Evolutionary conservation across 2,329 filamentous ascomycete genomes (phyloP), one percentile per base, ranked within the genome.

Genomic region (Hymenoscyphus repandus): DNA sequence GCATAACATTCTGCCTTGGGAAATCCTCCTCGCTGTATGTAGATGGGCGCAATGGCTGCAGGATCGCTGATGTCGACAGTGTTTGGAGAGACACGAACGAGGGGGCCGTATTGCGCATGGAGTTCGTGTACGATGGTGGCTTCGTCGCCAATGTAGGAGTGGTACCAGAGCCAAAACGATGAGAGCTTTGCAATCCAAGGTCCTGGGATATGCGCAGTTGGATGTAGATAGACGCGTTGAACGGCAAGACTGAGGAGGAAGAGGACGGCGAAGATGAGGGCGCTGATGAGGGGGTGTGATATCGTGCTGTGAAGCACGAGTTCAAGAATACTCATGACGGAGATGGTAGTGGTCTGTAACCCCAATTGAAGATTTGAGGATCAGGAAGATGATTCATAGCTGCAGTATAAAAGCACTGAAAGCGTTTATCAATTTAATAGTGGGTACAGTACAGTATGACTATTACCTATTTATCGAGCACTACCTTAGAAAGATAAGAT

Each of bases 11-110:
- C 57, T 1, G 75, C 69, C 59, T 82, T 82, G 0, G 65, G 62
- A 47, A 82, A 80, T 1, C 78, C 78, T 3, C 78, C 77, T 34
- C 68, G 72, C 2, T 69, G 65, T 11, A 73, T 61, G 60, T 82
- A 82, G 31, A 82, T 77, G 1, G 73, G 65, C 0, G 69, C 64
- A 17, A 65, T 53, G 7, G 68, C 66, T 41, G 64, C 58, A 2
- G 58, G 55, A 37, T 65, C 58, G 43, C 57, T 58, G 56, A 71
- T 69, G 49, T 64, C 61, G 9, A 71, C 58, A 52, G 69, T 64
- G 11, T 66, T 62, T 0, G 66, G 68, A 1, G 62, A 58, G 9
- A 70, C 55, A 6, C 67, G 64, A 2, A 71, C 58, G 2, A 66
- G 50, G 6, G 59, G 56, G 7, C 68, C 67, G 42, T 70, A 68